Percentiles rank a stretch among this genome's conserved stretches.
Conservation (phyloP, 139 green algal species). For the Parachlorella kessleri region DNA sequence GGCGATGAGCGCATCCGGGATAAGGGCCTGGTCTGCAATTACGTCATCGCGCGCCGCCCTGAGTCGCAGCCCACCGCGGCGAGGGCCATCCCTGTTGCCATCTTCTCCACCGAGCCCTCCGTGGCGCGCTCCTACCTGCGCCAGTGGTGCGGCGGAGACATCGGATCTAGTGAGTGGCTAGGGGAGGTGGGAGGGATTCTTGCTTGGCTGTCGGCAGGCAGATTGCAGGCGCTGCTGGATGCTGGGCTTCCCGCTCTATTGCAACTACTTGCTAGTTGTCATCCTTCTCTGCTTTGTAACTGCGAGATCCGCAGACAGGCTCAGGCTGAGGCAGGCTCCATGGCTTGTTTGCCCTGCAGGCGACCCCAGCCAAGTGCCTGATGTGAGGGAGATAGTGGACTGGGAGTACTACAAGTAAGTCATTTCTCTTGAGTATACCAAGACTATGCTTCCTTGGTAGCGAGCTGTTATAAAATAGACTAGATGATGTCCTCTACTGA, state of each 20-base stretch:
- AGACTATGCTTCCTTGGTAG: too few relatives aligned
- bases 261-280: too few relatives aligned
- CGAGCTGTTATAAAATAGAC: too few relatives aligned
- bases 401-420: constrained; percentile 93
- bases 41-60: constrained; percentile 55
- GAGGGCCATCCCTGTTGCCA: constrained; percentile 91
- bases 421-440: background rate
- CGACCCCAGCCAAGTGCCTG: constrained; percentile 54
- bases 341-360: too few relatives aligned
- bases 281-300: too few relatives aligned
- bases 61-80: constrained; percentile 75
- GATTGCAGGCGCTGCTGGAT: background rate
- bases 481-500: too few relatives aligned
- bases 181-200: too few relatives aligned
- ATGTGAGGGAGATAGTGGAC: constrained; percentile 92
- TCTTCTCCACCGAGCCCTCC: constrained; percentile 88
- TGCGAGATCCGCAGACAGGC: too few relatives aligned
- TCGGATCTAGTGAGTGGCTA: constrained; percentile 5
- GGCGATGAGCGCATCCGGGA: constrained; percentile 94
- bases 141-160: constrained; percentile 86
- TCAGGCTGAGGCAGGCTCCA: too few relatives aligned
- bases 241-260: too few relatives aligned
- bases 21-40: constrained; percentile 79
- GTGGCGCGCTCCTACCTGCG: constrained; percentile 87
- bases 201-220: too few relatives aligned